Conservation (phyloP, 805 yeast genomes). For the Wickerhamiella shivajii region DNA sequence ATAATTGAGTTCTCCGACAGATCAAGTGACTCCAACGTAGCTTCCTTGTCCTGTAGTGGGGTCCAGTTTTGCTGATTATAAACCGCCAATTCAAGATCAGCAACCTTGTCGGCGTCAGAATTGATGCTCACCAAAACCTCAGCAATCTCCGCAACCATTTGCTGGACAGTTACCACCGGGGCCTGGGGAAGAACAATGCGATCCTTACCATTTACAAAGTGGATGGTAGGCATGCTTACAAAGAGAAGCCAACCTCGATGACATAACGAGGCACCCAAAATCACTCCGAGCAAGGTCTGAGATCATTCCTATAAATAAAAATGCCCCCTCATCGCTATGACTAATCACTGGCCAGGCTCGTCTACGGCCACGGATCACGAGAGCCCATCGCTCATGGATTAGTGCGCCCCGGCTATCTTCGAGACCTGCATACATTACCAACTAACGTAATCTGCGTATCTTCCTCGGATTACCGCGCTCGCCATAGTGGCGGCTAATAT, state of each 20-base stretch:
- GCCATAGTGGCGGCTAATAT: no score
- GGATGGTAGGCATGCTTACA: conserved; percentile 13
- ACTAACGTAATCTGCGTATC: no score
- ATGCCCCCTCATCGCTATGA: not conserved
- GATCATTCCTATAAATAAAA: not conserved
- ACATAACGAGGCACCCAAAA: not conserved
- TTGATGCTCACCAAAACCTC: conserved; percentile 17
- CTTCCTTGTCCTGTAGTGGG: conserved; percentile 11
- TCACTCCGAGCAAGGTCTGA: not conserved
- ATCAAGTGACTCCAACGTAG: conserved; percentile 8
- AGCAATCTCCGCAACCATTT: conserved; percentile 17
- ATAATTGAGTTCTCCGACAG: conserved; percentile 10
- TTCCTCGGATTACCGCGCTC: no score
- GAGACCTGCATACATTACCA: no score
- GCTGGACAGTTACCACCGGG: conserved; percentile 9
- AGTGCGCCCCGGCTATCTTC: no score
- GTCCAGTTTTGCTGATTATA: conserved; percentile 10
- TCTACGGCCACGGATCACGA: no score
- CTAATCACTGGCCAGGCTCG: not conserved
- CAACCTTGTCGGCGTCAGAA: conserved; percentile 14
- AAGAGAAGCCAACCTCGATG: not conserved
- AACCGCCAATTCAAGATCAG: conserved; percentile 14
- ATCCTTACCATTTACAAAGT: conserved; percentile 11
- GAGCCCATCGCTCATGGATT: no score
- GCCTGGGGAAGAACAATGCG: conserved; percentile 11